Conservation (phyloP, 1,284 basidiomycete genomes). For the Peniophora sp. region DNA sequence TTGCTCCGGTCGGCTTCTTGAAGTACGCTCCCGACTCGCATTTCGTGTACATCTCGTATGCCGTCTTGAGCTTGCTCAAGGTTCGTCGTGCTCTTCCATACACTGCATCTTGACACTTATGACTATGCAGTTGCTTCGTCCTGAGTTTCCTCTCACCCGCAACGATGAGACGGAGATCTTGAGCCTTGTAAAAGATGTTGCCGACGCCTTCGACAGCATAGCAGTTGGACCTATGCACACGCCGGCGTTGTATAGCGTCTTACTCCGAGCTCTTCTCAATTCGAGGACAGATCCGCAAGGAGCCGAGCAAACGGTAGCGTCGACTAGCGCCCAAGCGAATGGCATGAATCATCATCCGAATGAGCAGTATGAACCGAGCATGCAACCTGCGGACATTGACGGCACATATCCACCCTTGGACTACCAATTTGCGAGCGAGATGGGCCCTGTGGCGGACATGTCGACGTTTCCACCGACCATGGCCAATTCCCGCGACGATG, state of each 20-base stretch:
- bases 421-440: constrained; percentile 69
- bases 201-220: constrained; percentile 67
- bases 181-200: constrained; percentile 72
- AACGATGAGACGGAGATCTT: constrained; percentile 69
- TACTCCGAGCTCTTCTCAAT: constrained; percentile 73
- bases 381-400: neutral
- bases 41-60: constrained; percentile 87
- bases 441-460: constrained; percentile 72
- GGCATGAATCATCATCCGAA: neutral
- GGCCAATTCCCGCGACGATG: constrained; percentile 43
- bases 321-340: constrained; percentile 3
- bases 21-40: constrained; percentile 87
- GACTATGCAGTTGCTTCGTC: constrained; percentile 58
- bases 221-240: constrained; percentile 75
- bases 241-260: constrained; percentile 79
- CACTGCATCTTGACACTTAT: neutral
- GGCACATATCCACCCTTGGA: constrained; percentile 27
- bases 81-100: constrained; percentile 28
- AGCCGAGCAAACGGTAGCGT: constrained; percentile 1
- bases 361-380: constrained; percentile 3
- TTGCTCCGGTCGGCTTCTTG: constrained; percentile 71
- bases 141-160: constrained; percentile 72
- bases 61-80: constrained; percentile 82
- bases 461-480: constrained; percentile 78
- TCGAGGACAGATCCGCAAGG: constrained; percentile 40